Conservation (phyloP, 2,329 filamentous ascomycete species). For the Diplodia corticola region DNA sequence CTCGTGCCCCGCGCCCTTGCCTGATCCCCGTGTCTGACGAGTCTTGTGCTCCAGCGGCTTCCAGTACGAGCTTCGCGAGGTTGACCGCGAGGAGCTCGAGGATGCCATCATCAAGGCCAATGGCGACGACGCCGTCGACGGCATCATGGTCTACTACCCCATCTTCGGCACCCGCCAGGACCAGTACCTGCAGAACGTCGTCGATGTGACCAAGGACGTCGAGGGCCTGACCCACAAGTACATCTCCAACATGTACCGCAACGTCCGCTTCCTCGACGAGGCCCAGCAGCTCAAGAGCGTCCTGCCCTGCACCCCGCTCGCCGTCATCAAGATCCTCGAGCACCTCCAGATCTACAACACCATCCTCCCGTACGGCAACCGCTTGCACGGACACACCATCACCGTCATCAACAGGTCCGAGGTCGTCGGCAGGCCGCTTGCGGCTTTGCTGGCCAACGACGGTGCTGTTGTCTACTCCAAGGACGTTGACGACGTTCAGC, state of each 20-base stretch:
- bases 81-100: slow-evolving; percentile 86
- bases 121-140: slow-evolving; percentile 72
- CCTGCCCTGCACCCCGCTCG: slow-evolving; percentile 91
- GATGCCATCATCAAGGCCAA: slow-evolving; percentile 86
- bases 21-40: slow-evolving; percentile 18
- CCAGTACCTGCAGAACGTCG: slow-evolving; percentile 93
- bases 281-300: slow-evolving; percentile 82
- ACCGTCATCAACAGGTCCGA: slow-evolving; percentile 96
- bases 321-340: slow-evolving; percentile 95
- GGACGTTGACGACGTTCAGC: slow-evolving; percentile 85
- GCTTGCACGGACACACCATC: slow-evolving; percentile 89
- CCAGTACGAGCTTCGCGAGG: slow-evolving; percentile 78
- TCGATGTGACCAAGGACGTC: slow-evolving; percentile 87
- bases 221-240: slow-evolving; percentile 92
- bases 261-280: slow-evolving; percentile 89
- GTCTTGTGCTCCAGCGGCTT: slow-evolving; percentile 62
- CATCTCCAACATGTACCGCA: slow-evolving; percentile 99
- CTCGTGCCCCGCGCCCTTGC: not conserved
- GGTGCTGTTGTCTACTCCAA: slow-evolving; percentile 94
- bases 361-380: slow-evolving; percentile 87
- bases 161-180: slow-evolving; percentile 92
- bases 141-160: slow-evolving; percentile 97
- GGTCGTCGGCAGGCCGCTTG: slow-evolving; percentile 89
- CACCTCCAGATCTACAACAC: slow-evolving; percentile 95
- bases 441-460: slow-evolving; percentile 91